A percentile compares a stretch with the other conserved stretches of the same genome.
These are phyloP conservation scores for Pyrenophora teres DNA, from an alignment of 2,329 filamentous ascomycete species.

Conservation along the genomic window DNA sequence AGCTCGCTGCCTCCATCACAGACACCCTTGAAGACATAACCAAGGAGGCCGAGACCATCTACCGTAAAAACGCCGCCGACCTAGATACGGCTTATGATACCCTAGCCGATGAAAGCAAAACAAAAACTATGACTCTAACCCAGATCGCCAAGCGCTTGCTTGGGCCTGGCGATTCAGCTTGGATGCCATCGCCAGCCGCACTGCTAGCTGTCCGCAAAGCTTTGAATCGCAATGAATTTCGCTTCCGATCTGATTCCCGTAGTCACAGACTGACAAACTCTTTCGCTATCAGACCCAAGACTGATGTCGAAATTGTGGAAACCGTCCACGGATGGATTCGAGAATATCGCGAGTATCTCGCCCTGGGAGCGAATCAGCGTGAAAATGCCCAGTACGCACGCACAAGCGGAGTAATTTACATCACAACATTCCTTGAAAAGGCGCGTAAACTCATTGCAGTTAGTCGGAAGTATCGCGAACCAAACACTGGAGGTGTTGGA, in stretches of 20 bases:
- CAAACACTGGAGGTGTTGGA: slow-evolving; percentile 41
- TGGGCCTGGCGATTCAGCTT: slow-evolving; percentile 22
- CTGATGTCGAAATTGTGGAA: slow-evolving; percentile 59
- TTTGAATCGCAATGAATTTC: slow-evolving; percentile 63
- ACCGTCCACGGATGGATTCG: slow-evolving; percentile 60
- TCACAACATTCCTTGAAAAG: slow-evolving; percentile 50
- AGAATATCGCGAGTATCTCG: slow-evolving; percentile 57
- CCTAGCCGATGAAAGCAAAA: slow-evolving; percentile 51
- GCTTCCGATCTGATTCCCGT: slow-evolving; percentile 61
- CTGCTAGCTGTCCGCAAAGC: slow-evolving; percentile 74
- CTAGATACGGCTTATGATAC: slow-evolving; percentile 57
- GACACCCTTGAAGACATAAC: slow-evolving; percentile 51
- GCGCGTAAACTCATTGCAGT: slow-evolving; percentile 46
- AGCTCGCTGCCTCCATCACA: slow-evolving; percentile 53
- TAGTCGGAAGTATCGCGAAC: slow-evolving; percentile 48
- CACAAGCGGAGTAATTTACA: slow-evolving; percentile 29
- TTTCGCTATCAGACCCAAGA: slow-evolving; percentile 65
- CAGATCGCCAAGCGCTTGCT: slow-evolving; percentile 54
- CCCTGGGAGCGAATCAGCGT: slow-evolving; percentile 21
- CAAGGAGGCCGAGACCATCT: slow-evolving; percentile 53
- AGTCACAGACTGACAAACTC: slow-evolving; percentile 60
- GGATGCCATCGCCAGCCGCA: slow-evolving; percentile 49
- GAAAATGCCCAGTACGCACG: neutral
- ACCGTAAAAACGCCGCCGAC: slow-evolving; percentile 51
- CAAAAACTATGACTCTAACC: slow-evolving; percentile 54